These are phyloP conservation scores for Sclerotinia subarctica DNA, from an alignment of 2,329 filamentous ascomycete genomes.

Conservation along the genomic window DNA sequence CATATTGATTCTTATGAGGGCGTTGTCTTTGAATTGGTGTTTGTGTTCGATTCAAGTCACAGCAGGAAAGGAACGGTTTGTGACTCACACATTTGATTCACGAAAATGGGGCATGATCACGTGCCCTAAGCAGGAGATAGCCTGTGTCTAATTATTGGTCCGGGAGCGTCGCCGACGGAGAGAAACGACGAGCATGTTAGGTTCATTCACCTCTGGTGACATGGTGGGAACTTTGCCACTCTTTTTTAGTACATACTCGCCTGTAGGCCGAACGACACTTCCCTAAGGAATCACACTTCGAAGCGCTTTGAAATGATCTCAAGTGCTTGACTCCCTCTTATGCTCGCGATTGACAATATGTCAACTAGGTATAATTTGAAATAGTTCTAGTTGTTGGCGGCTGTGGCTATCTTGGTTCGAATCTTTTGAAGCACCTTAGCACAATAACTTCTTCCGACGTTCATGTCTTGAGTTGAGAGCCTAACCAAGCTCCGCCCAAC, in stretches of 20 bases:
- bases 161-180: too few relatives aligned
- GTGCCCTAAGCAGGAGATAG: background rate
- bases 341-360: background rate
- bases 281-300: too few relatives aligned
- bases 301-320: background rate
- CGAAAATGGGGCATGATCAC: background rate
- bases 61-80: too few relatives aligned
- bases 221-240: too few relatives aligned
- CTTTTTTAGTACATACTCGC: background rate
- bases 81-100: conserved; percentile 8
- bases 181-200: too few relatives aligned
- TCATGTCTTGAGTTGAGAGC: background rate
- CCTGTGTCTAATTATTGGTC: too few relatives aligned
- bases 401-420: background rate
- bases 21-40: background rate
- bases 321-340: too few relatives aligned
- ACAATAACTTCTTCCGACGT: background rate
- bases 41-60: background rate
- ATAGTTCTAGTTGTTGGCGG: background rate
- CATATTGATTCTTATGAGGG: background rate
- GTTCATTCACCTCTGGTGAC: background rate
- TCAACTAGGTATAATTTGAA: background rate
- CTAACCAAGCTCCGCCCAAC: background rate
- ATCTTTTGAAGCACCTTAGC: background rate
- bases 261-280: background rate